Evolutionary conservation across 768 basidiomycete species (phyloP), one percentile per base, ranked within the genome.

Genomic region (Suillus americanus): DNA sequence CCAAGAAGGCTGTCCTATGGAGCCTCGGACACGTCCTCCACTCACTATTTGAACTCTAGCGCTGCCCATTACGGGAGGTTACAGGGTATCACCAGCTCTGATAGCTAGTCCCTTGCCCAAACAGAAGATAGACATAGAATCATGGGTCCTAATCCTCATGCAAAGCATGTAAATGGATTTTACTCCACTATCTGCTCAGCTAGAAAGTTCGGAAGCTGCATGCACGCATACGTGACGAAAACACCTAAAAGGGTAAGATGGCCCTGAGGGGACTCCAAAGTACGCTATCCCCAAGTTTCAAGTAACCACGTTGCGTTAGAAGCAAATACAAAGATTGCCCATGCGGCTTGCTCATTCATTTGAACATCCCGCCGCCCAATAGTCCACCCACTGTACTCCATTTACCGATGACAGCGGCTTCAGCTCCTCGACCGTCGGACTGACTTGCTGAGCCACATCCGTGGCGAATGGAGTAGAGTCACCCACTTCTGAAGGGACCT

Each of bases 381-480:
- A 82, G 12, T 70, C 71, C 3, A 82, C 70, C 79, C 80, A 83
- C n/a, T 62, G 62, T 3, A 41, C 59, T 14, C 64, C 79, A 53
- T 80, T 75, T 0, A 59, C 63, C 1, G 64, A 63, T 10, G 66
- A 72, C 7, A 81, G 62, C 5, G 71, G 65, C 30, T 67, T 65
- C 3, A 80, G 65, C 1, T 55, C 57, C 25, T 66, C 70, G 69
- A 83, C 75, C 10, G 77, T 78, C 61, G 66, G 53, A 65, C 82
- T 81, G 59, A 76, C 63, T 2, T 45, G 61, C 50, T 70, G 73
- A 0, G 75, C 71, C 40, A 77, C 75, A 3, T 65, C 67, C 0
- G 74, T 79, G 2, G 69, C 56, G 50, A 80, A 76, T 6, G 38
- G 56, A 14, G 53, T 46, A 40, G 43, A 61, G 30, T 64, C 62